Evolutionary conservation across 805 yeast species (phyloP).

Genomic region (Geotrichum ghanense): DNA sequence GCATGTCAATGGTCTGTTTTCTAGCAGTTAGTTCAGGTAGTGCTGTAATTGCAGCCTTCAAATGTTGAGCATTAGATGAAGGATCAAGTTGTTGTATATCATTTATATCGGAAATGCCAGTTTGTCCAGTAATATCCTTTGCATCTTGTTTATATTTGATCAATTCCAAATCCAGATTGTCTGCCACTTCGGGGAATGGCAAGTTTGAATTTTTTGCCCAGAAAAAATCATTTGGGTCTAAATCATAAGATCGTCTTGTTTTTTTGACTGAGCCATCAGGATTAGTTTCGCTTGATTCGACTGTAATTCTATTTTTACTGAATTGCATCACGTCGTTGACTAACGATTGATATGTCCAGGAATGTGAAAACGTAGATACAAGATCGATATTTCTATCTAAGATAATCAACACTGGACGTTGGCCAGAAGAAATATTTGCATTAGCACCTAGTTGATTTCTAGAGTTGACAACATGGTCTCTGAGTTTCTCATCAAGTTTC

Average conservation of each 20-base stretch:
- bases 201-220: slow-evolving; percentile 76
- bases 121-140: slow-evolving; percentile 65
- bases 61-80: slow-evolving; percentile 26
- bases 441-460: slow-evolving; percentile 24
- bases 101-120: slow-evolving; percentile 59
- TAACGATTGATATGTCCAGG: slow-evolving; percentile 96
- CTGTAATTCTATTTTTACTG: slow-evolving; percentile 68
- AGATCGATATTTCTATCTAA: slow-evolving; percentile 85
- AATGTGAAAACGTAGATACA: slow-evolving; percentile 89
- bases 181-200: slow-evolving; percentile 99
- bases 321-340: slow-evolving; percentile 84
- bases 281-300: slow-evolving; percentile 31
- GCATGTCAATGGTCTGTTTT: slow-evolving; percentile 84
- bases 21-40: slow-evolving; percentile 87
- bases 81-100: slow-evolving; percentile 48
- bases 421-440: slow-evolving; percentile 25
- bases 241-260: slow-evolving; percentile 56
- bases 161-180: slow-evolving; percentile 79
- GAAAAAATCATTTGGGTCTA: slow-evolving; percentile 88
- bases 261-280: slow-evolving; percentile 22
- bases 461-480: slow-evolving; percentile 76
- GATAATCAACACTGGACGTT: slow-evolving; percentile 66
- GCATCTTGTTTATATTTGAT: slow-evolving; percentile 79
- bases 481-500: slow-evolving; percentile 67
- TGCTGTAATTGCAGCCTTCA: slow-evolving; percentile 69